These are phyloP conservation scores for Lagenidium giganteum DNA, from an alignment of 352 stramenopile genomes.

Conservation along the genomic window DNA sequence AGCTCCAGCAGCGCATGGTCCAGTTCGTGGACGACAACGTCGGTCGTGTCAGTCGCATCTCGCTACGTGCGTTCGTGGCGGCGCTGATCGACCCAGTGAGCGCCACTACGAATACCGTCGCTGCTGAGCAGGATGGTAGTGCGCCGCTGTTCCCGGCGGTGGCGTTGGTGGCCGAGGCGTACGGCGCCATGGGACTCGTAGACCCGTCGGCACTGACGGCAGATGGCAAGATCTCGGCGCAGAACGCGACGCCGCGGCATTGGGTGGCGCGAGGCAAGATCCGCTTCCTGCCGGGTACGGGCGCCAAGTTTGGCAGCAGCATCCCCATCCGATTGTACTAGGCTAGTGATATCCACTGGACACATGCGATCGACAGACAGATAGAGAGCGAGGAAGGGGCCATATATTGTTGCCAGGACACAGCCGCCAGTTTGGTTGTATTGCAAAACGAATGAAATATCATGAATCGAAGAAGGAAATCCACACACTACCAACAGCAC, in stretches of 20 bases:
- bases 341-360: background rate
- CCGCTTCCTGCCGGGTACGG: slow-evolving; percentile 31
- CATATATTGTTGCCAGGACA: background rate
- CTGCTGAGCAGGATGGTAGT: slow-evolving; percentile 5
- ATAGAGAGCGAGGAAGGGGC: too few species aligned
- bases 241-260: slow-evolving; percentile 41
- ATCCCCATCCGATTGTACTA: slow-evolving; percentile 63
- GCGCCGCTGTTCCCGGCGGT: slow-evolving; percentile 41
- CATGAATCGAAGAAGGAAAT: slow-evolving; percentile 1
- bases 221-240: slow-evolving; percentile 19
- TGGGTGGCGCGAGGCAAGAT: slow-evolving; percentile 28
- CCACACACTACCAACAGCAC: background rate
- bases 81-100: slow-evolving; percentile 35
- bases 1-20: slow-evolving; percentile 52
- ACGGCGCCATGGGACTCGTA: slow-evolving; percentile 59
- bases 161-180: slow-evolving; percentile 62
- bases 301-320: slow-evolving; percentile 36
- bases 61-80: slow-evolving; percentile 42
- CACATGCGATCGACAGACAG: background rate
- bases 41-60: slow-evolving; percentile 52
- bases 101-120: too few species aligned
- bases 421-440: background rate
- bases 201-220: slow-evolving; percentile 30
- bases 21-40: slow-evolving; percentile 53
- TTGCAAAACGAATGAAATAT: slow-evolving; percentile 6